These are phyloP conservation scores for Podospora tetraspora DNA, from an alignment of 495 filamentous ascomycete genomes.

Conservation along the genomic window DNA sequence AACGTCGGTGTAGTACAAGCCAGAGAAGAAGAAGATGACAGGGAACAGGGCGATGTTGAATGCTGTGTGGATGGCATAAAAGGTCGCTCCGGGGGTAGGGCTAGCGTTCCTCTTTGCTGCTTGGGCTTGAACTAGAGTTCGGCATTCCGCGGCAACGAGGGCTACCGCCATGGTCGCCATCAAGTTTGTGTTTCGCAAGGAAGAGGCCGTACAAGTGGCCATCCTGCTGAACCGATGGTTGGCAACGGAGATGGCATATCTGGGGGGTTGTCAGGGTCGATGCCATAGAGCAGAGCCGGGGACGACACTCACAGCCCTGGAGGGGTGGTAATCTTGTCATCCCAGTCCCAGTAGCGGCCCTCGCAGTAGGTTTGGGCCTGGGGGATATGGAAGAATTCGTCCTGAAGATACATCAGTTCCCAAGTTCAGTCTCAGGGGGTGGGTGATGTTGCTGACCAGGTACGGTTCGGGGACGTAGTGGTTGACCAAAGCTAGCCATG, in stretches of 20 bases:
- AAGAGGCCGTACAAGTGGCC: conserved; percentile 39
- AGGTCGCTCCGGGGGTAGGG: not conserved
- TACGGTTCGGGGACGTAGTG: conserved; percentile 70
- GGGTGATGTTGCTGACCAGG: conserved; percentile 52
- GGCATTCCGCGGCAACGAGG: conserved; percentile 32
- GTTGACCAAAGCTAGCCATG: conserved; percentile 38
- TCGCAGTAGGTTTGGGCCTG: conserved; percentile 85
- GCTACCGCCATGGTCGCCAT: conserved; percentile 39
- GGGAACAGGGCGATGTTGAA: conserved; percentile 85
- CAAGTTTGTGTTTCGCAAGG: conserved; percentile 50
- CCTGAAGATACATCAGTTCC: conserved; percentile 44
- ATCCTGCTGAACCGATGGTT: conserved; percentile 27
- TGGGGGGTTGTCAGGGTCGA: conserved; percentile 14
- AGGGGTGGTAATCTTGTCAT: conserved; percentile 94
- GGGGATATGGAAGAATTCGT: conserved; percentile 92
- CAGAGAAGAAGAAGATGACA: conserved; percentile 90
- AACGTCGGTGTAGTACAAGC: conserved; percentile 90
- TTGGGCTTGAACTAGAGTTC: conserved; percentile 26
- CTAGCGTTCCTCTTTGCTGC: conserved; percentile 9
- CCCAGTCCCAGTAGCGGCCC: conserved; percentile 72
- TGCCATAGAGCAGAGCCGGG: not conserved
- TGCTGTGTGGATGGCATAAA: conserved; percentile 53
- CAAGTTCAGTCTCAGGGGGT: not conserved
- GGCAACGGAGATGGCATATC: conserved; percentile 52
- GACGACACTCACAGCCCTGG: conserved; percentile 66